Conservation (phyloP, 169 alveolate species). For the Plasmodium billcollinsi region DNA sequence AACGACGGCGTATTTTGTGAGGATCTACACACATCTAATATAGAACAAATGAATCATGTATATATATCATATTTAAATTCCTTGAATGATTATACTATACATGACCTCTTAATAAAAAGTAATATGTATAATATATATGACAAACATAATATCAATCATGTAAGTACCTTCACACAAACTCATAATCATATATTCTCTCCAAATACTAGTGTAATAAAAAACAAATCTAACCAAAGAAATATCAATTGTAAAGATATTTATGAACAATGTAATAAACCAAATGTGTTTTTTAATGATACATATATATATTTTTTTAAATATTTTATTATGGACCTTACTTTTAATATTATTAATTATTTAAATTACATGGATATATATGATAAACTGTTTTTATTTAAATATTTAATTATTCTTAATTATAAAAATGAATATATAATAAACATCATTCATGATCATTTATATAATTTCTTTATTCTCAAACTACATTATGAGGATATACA, state of each 20-base stretch:
- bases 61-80: constrained; percentile 41
- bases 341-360: constrained; percentile 26
- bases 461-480: constrained; percentile 48
- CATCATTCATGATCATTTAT: constrained; percentile 25
- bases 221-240: background rate
- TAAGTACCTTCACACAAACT: background rate
- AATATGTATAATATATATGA: background rate
- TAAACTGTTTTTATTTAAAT: constrained; percentile 29
- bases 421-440: constrained; percentile 66
- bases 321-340: constrained; percentile 56
- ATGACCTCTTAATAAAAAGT: constrained; percentile 4
- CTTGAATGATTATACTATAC: constrained; percentile 17
- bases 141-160: background rate
- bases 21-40: background rate
- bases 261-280: background rate
- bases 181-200: too few relatives aligned
- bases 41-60: constrained; percentile 14
- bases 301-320: background rate
- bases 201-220: too few relatives aligned
- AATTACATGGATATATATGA: constrained; percentile 34
- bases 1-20: constrained; percentile 8
- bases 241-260: background rate
- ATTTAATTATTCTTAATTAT: constrained; percentile 31
- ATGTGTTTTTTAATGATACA: too few relatives aligned
- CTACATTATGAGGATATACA: constrained; percentile 13